Conservation (phyloP, 176 grass and related monocot genomes). For the Oryza officinalis region DNA sequence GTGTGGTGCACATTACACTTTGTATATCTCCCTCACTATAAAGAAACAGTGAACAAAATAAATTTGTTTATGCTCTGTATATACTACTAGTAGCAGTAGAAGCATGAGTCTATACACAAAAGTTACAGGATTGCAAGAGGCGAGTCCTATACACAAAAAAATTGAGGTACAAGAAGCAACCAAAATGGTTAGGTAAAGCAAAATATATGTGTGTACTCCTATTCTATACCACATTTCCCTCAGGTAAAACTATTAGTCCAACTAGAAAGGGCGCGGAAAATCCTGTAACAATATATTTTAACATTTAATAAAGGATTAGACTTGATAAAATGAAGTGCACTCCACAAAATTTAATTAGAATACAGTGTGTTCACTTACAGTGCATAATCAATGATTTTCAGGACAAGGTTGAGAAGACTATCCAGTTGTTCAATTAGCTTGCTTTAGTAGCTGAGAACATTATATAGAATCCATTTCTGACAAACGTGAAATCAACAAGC, state of each 20-base stretch:
- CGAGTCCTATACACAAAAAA: slow-evolving; percentile 7
- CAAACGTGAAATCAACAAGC: slow-evolving; percentile 66
- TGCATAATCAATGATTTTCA: background rate
- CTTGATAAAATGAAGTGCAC: background rate
- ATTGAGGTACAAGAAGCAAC: background rate
- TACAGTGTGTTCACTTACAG: background rate
- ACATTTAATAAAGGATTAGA: background rate
- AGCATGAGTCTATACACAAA: background rate
- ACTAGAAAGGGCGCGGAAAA: background rate
- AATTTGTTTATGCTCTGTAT: too few species aligned
- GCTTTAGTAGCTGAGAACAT: slow-evolving; percentile 87
- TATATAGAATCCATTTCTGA: slow-evolving; percentile 72
- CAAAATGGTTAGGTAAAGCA: background rate
- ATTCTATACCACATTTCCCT: background rate
- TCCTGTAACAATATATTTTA: slow-evolving; percentile 30
- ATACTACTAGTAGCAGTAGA: too few species aligned
- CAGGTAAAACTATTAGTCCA: background rate
- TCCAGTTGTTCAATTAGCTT: slow-evolving; percentile 5
- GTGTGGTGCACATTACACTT: too few species aligned
- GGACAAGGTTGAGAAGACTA: background rate
- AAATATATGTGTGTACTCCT: background rate
- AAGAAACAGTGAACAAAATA: too few species aligned
- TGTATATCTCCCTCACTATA: too few species aligned
- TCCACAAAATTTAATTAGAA: background rate
- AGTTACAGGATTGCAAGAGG: background rate